Base-by-base conservation (phyloP, 2,329 filamentous ascomycete genomes). In the Bipolaris cookei region DNA sequence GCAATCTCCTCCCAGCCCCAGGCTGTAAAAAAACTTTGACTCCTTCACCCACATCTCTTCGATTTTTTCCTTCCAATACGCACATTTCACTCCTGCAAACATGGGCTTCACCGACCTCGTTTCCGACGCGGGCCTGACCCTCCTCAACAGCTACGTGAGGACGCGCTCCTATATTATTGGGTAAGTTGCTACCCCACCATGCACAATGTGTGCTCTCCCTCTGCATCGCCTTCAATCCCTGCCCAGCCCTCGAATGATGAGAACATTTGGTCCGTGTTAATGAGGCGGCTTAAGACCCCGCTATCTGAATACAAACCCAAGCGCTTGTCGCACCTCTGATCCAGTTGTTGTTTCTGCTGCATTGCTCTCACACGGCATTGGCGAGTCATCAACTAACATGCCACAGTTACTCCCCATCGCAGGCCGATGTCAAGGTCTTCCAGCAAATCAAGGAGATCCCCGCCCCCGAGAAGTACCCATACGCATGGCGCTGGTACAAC, bases 401-500 rank as follows among this genome's bases (percentile, higher is more conserved):
- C 34, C 23, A 35, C 41, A 89, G 87, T 75, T 82, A 86, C 76
- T 75, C 79, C 63, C 89, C 93, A 73, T 91, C 91, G 73, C 95
- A 99, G 86, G 95, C 95, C 82, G 95, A 99, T 84, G 94, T 96
- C 75, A 90, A 90, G 80, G 88, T 88, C 83, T 98, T 90, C 90
- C 96, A 98, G 88, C 90, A 90, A 75, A 80, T 97, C 78, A 88
- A 84, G 76, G 81, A 84, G 70, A 81, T 87, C 59, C 95, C 95
- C 72, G 88, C 90, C 69, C 86, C 90, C 74, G 84, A 85, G 79
- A 96, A 96, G 85, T 97, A 90, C 88, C 92, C 94, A 75, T 85
- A 97, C 83, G 92, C 90, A 76, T 92, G 91, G 77, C 90, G 95
- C 81, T 99, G 95, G 95, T 97, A 97, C 88, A 97, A 96, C 88